These are phyloP conservation scores for Multifurca ochricompacta DNA, from an alignment of 768 basidiomycete species.

Conservation along the genomic window DNA sequence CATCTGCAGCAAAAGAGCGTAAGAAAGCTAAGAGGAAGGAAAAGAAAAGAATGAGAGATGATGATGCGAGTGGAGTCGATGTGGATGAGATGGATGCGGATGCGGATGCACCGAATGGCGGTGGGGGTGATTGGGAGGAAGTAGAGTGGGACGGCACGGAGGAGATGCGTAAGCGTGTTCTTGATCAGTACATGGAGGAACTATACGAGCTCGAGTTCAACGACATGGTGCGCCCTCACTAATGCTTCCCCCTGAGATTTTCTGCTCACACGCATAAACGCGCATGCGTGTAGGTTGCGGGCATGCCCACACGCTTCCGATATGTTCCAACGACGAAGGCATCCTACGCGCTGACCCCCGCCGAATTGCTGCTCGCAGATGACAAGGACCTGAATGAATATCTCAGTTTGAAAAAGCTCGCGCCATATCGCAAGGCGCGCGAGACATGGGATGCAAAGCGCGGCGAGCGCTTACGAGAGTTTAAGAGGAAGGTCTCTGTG, in stretches of 20 bases:
- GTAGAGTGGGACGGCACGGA: slow-evolving; percentile 86
- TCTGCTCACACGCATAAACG: background rate
- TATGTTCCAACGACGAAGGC: slow-evolving; percentile 66
- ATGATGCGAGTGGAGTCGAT: slow-evolving; percentile 40
- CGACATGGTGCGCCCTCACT: slow-evolving; percentile 61
- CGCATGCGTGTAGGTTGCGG: slow-evolving; percentile 56
- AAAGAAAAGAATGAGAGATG: slow-evolving; percentile 48
- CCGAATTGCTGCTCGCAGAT: slow-evolving; percentile 84
- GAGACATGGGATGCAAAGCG: slow-evolving; percentile 58
- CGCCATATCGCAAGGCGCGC: slow-evolving; percentile 71
- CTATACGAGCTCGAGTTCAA: slow-evolving; percentile 91
- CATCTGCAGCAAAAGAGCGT: slow-evolving; percentile 7
- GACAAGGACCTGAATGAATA: slow-evolving; percentile 92
- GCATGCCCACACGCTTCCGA: slow-evolving; percentile 87
- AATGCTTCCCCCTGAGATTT: background rate
- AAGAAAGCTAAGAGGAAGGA: slow-evolving; percentile 39
- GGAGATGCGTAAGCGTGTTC: slow-evolving; percentile 75
- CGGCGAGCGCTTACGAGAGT: slow-evolving; percentile 58
- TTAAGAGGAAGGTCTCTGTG: slow-evolving; percentile 53
- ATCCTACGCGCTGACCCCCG: slow-evolving; percentile 63
- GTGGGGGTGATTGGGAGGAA: slow-evolving; percentile 30
- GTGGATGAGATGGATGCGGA: slow-evolving; percentile 42
- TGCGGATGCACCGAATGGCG: slow-evolving; percentile 45
- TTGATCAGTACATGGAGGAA: slow-evolving; percentile 88
- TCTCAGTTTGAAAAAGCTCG: slow-evolving; percentile 82